phyloP scores from a whole-genome alignment of 306 rosid genomes.

The Casuarina glauca region DNA sequence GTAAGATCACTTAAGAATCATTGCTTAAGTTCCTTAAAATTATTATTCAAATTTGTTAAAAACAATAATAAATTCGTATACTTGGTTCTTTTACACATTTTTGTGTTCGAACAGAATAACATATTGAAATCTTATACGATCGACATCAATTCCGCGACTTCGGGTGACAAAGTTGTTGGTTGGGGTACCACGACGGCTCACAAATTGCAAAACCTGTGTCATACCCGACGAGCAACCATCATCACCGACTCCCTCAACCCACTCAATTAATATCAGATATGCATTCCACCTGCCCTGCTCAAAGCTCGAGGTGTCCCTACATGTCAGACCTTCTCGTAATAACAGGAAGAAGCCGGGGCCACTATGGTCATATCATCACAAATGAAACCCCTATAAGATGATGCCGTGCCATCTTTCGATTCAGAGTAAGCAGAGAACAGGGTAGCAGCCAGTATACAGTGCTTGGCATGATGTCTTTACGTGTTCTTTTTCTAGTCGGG shows the following conservation, averaged over 20 bases:
- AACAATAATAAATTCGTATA: no score
- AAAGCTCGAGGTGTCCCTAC: not conserved
- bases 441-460: not conserved
- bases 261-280: not conserved
- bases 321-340: not conserved
- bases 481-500: slow-evolving; percentile 30
- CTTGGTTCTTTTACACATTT: no score
- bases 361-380: not conserved
- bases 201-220: no score
- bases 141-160: no score
- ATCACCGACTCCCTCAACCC: not conserved
- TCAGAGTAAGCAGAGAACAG: not conserved
- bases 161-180: no score
- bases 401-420: not conserved
- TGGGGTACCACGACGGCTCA: no score
- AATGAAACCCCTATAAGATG: not conserved
- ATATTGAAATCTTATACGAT: no score
- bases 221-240: no score
- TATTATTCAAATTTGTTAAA: no score
- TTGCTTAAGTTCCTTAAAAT: no score
- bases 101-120: no score
- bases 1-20: no score
- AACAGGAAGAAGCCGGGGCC: slow-evolving; percentile 4
- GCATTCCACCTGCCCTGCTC: not conserved
- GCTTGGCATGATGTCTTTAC: slow-evolving; percentile 34